phyloP scores from a whole-genome alignment of 2,329 filamentous ascomycete genomes.

The Beauveria asiatica region DNA sequence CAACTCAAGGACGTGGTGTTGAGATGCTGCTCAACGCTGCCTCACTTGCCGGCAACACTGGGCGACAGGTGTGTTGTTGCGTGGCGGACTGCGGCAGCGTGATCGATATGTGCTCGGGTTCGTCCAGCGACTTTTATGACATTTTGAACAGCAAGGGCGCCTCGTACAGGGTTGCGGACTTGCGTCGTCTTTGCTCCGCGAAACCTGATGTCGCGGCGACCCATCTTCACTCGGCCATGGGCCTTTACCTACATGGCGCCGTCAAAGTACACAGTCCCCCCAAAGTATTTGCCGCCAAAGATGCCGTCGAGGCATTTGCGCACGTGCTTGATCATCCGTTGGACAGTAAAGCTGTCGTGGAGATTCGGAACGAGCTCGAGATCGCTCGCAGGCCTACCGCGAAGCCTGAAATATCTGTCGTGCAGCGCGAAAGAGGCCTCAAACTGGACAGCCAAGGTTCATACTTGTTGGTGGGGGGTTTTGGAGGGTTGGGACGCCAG shows the following conservation, averaged over 20 bases:
- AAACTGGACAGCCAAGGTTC: neutral
- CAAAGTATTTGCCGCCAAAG: neutral
- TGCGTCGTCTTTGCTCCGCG: neutral
- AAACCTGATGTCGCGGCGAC: neutral
- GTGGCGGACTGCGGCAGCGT: neutral
- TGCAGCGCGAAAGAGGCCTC: neutral
- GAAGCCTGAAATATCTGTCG: neutral
- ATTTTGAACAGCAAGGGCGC: neutral
- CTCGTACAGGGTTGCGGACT: neutral
- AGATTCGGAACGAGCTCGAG: neutral
- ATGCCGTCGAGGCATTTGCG: neutral
- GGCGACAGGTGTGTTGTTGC: neutral
- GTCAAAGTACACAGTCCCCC: neutral
- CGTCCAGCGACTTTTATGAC: neutral
- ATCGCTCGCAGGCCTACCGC: neutral
- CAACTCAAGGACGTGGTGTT: neutral
- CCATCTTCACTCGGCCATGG: neutral
- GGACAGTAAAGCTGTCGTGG: neutral
- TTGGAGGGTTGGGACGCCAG: conserved; percentile 37
- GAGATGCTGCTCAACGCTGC: neutral
- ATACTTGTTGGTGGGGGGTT: conserved; percentile 40
- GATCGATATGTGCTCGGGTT: neutral
- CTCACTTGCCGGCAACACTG: neutral
- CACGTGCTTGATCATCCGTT: neutral
- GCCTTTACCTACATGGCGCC: neutral